phyloP scores from a whole-genome alignment of 352 stramenopile species.

The Globisporangium middletonii region DNA sequence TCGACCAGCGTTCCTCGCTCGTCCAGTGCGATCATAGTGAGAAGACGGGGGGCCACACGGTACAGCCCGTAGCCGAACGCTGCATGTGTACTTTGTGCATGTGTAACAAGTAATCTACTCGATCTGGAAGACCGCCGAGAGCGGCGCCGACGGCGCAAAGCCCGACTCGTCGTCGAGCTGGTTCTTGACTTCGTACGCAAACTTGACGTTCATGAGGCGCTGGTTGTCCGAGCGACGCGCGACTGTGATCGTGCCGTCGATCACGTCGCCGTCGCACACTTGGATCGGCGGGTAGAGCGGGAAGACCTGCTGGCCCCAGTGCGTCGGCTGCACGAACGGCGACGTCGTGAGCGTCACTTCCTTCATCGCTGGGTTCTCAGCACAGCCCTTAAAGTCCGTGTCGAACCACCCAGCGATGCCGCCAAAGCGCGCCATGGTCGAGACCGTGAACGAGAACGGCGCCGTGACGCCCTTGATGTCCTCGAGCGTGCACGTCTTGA shows the following conservation, averaged over 20 bases:
- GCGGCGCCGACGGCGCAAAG: conserved; percentile 34
- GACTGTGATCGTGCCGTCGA: conserved; percentile 69
- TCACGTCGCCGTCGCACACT: conserved; percentile 74
- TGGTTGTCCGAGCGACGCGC: conserved; percentile 80
- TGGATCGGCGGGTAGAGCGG: conserved; percentile 76
- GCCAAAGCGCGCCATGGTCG: conserved; percentile 83
- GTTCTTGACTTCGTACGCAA: conserved; percentile 61
- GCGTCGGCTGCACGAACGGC: conserved; percentile 85
- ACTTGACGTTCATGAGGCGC: conserved; percentile 87
- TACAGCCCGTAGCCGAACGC: too few species aligned
- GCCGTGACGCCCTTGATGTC: conserved; percentile 76
- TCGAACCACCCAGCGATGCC: conserved; percentile 99
- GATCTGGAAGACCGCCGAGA: conserved; percentile 77
- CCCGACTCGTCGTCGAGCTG: conserved; percentile 53
- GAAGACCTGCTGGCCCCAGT: conserved; percentile 88
- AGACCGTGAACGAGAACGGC: conserved; percentile 74
- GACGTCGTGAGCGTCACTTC: conserved; percentile 88
- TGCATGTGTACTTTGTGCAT: too few species aligned
- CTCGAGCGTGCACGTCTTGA: conserved; percentile 81
- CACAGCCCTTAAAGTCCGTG: conserved; percentile 95
- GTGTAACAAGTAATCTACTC: conserved; percentile 36
- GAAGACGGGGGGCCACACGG: too few species aligned
- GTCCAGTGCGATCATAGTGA: too few species aligned
- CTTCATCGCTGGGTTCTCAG: conserved; percentile 65
- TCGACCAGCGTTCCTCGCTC: too few species aligned